These are phyloP conservation scores for Apostasia ramifera DNA, from an alignment of 106 monocot species.

Conservation along the genomic window DNA sequence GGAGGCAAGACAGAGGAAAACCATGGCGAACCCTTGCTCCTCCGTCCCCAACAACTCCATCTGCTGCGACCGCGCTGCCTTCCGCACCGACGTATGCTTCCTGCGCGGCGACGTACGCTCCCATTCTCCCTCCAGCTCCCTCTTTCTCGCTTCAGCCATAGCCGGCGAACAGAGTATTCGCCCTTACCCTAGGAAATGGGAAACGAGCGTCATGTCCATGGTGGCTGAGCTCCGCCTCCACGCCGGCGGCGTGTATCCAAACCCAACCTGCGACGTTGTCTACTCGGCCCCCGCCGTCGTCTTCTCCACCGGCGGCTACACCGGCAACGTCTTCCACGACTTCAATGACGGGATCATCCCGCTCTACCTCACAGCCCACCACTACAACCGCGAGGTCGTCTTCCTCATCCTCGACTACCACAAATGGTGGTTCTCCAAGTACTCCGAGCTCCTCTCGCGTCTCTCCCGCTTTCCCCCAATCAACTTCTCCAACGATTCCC, in stretches of 20 bases:
- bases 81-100: conserved; percentile 44
- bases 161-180: conserved; percentile 12
- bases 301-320: conserved; percentile 17
- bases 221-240: conserved; percentile 25
- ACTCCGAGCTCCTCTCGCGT: conserved; percentile 44
- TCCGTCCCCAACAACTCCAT: conserved; percentile 11
- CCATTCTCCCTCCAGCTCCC: conserved; percentile 27
- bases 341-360: conserved; percentile 94
- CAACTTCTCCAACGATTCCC: conserved; percentile 49
- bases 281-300: conserved; percentile 6
- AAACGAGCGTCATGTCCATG: conserved; percentile 15
- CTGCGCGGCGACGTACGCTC: conserved; percentile 42
- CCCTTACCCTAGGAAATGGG: conserved; percentile 57
- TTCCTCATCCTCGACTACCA: conserved; percentile 69
- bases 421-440: conserved; percentile 78
- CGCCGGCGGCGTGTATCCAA: background rate
- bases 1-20: background rate
- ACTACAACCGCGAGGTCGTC: conserved; percentile 37
- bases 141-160: conserved; percentile 24
- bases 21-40: background rate
- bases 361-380: conserved; percentile 66
- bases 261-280: conserved; percentile 3
- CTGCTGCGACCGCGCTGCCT: conserved; percentile 40
- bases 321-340: conserved; percentile 31
- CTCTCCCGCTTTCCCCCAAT: conserved; percentile 57